These are phyloP conservation scores for Aphanomyces cochlioides DNA, from an alignment of 352 stramenopile species.

Conservation along the genomic window DNA sequence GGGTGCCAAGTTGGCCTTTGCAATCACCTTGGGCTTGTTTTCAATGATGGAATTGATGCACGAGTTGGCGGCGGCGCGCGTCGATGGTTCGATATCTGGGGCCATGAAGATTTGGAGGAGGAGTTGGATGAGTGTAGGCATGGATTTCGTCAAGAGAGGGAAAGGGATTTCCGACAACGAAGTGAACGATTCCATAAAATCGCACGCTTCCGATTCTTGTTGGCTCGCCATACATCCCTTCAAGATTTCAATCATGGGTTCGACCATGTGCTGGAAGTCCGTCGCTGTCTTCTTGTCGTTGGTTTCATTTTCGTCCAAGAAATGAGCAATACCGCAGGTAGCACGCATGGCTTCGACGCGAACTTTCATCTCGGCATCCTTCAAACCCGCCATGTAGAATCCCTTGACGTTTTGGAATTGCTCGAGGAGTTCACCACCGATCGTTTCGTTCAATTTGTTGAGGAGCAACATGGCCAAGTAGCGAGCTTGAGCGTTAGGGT, in stretches of 20 bases:
- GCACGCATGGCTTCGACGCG: conserved; percentile 78
- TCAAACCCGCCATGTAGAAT: conserved; percentile 62
- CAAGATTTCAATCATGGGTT: conserved; percentile 81
- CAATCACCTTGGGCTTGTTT: conserved; percentile 86
- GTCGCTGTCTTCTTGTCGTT: conserved; percentile 35
- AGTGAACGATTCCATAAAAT: conserved; percentile 84
- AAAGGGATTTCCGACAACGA: conserved; percentile 82
- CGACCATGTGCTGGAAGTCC: conserved; percentile 67
- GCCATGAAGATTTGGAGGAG: conserved; percentile 78
- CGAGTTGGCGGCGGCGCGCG: conserved; percentile 73
- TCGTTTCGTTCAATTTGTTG: conserved; percentile 90
- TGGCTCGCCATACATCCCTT: conserved; percentile 78
- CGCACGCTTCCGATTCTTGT: conserved; percentile 71
- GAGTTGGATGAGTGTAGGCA: conserved; percentile 77
- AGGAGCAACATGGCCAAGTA: conserved; percentile 93
- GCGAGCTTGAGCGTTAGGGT: conserved; percentile 68
- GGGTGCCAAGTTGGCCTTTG: conserved; percentile 74
- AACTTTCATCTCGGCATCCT: conserved; percentile 80
- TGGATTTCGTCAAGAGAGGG: conserved; percentile 75
- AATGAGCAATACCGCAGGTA: conserved; percentile 72
- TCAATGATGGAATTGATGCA: conserved; percentile 84
- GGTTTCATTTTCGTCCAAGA: conserved; percentile 64
- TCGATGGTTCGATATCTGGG: conserved; percentile 70
- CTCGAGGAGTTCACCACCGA: conserved; percentile 81
- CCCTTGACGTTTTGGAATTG: conserved; percentile 80